Percentiles rank a stretch among this genome's conserved stretches.
phyloP scores from a whole-genome alignment of 176 grass and related monocot genomes.

The Tillandsia fasciculata region DNA sequence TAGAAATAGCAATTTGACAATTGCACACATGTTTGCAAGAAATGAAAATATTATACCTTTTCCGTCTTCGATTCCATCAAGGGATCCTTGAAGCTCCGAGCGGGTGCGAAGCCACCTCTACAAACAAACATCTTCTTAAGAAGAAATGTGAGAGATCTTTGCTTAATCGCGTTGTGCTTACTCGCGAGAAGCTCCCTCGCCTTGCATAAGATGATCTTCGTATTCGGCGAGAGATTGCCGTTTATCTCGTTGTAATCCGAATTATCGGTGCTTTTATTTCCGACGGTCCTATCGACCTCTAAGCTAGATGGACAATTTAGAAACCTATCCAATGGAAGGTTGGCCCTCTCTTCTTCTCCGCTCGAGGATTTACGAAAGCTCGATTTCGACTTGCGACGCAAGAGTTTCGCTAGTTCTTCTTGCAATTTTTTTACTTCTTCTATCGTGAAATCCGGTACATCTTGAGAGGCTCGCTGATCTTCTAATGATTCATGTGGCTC shows the following conservation, averaged over 20 bases:
- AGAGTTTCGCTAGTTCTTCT: conserved; percentile 48
- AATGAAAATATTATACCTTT: conserved; percentile 40
- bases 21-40: background rate
- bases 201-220: conserved; percentile 73
- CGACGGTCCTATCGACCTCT: conserved; percentile 47
- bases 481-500: conserved; percentile 14
- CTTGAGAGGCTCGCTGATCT: conserved; percentile 10
- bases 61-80: conserved; percentile 61
- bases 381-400: conserved; percentile 38
- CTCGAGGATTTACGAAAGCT: conserved; percentile 6
- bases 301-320: conserved; percentile 87
- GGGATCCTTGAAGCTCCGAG: conserved; percentile 46
- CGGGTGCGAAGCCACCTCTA: conserved; percentile 38
- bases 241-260: conserved; percentile 16
- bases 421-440: conserved; percentile 76
- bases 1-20: conserved; percentile 7
- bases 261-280: background rate
- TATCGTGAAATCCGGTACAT: conserved; percentile 53
- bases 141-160: conserved; percentile 58
- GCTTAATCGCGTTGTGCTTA: conserved; percentile 33
- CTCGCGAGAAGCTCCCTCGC: conserved; percentile 57
- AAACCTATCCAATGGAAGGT: conserved; percentile 65
- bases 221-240: conserved; percentile 63
- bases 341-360: conserved; percentile 17
- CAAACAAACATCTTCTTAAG: conserved; percentile 74